Conservation (phyloP, 108 stramenopile species). For the Pseudonitzschia delicatissima region DNA sequence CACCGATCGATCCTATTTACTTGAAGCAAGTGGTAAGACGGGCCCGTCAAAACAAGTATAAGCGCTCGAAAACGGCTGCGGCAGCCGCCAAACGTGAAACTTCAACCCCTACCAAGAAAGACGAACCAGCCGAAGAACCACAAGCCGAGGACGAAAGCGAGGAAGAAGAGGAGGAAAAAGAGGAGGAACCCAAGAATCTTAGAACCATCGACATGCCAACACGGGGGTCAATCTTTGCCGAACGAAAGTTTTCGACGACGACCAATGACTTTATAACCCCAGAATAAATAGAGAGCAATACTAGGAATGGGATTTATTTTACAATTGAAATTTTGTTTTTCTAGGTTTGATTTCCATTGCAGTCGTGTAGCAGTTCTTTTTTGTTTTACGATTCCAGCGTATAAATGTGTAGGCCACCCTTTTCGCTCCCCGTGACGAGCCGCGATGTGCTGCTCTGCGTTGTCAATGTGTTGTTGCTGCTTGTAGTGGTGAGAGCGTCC, state of each 20-base stretch:
- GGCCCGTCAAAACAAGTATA: constrained; percentile 61
- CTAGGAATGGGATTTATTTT: too few relatives aligned
- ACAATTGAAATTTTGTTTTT: too few relatives aligned
- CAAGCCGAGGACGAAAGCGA: constrained; percentile 7
- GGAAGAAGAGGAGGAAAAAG: constrained; percentile 7
- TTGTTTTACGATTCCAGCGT: constrained; percentile 28
- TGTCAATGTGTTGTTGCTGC: too few relatives aligned
- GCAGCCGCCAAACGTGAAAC: neutral
- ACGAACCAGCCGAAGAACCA: constrained; percentile 7
- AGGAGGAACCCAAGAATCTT: neutral
- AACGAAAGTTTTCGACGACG: constrained; percentile 12
- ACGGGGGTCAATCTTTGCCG: constrained; percentile 11
- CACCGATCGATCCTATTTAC: constrained; percentile 55
- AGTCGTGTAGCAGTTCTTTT: too few relatives aligned
- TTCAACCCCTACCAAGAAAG: neutral
- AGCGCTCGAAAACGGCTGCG: constrained; percentile 39
- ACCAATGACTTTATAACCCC: too few relatives aligned
- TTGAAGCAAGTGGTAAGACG: constrained; percentile 67
- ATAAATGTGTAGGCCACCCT: constrained; percentile 35
- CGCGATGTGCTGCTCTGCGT: constrained; percentile 16
- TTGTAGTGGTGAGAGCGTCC: neutral
- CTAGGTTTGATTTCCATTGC: too few relatives aligned
- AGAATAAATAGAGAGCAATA: too few relatives aligned
- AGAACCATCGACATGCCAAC: constrained; percentile 27
- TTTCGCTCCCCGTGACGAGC: constrained; percentile 34